phyloP scores from a whole-genome alignment of 2,329 filamentous ascomycete genomes.

The Tolypocladium pustulatum region DNA sequence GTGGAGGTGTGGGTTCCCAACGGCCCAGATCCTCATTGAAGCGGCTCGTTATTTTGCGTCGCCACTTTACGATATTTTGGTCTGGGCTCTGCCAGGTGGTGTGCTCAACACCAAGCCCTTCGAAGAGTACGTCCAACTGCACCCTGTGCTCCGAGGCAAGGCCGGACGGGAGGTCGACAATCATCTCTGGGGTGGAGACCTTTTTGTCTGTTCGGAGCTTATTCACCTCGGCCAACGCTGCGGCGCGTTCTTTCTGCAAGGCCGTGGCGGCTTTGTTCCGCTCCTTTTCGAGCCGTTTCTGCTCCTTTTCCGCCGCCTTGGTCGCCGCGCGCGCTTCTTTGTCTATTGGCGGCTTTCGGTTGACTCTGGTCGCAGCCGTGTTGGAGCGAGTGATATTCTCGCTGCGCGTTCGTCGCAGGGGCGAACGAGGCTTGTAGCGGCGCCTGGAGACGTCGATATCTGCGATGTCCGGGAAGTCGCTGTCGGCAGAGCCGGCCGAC shows the following conservation, averaged over 20 bases:
- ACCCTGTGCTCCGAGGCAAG: slow-evolving; percentile 36
- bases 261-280: slow-evolving; percentile 50
- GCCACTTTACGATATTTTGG: slow-evolving; percentile 53
- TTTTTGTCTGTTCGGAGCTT: slow-evolving; percentile 65
- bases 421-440: slow-evolving; percentile 7
- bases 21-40: slow-evolving; percentile 51
- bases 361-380: neutral
- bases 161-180: slow-evolving; percentile 54
- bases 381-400: slow-evolving; percentile 10
- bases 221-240: slow-evolving; percentile 63
- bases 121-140: slow-evolving; percentile 39
- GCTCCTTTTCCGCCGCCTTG: slow-evolving; percentile 36
- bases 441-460: slow-evolving; percentile 23
- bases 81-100: slow-evolving; percentile 33
- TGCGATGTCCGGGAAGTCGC: slow-evolving; percentile 37
- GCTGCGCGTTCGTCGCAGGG: slow-evolving; percentile 20
- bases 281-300: slow-evolving; percentile 46
- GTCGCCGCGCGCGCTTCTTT: neutral
- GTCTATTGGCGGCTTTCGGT: neutral
- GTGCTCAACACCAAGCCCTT: slow-evolving; percentile 36
- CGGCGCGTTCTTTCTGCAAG: slow-evolving; percentile 51
- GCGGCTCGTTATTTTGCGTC: slow-evolving; percentile 52
- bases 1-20: slow-evolving; percentile 52
- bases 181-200: slow-evolving; percentile 64
- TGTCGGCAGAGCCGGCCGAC: slow-evolving; percentile 27